These are phyloP conservation scores for Parastagonospora avenae DNA, from an alignment of 2,329 filamentous ascomycete species.

Conservation along the genomic window DNA sequence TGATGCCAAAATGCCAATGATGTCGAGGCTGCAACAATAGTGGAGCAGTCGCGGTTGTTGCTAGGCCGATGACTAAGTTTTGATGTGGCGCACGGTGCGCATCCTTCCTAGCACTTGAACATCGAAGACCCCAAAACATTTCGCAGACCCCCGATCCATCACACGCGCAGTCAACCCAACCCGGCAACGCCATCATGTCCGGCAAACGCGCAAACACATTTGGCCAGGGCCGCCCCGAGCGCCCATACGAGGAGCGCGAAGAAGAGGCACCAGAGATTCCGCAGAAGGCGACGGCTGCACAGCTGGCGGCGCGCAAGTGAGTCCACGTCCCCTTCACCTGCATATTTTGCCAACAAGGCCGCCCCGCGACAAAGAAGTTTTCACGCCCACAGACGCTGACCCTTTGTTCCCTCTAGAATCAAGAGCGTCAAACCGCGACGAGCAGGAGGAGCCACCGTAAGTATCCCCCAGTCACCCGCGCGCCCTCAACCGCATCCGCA, in stretches of 20 bases:
- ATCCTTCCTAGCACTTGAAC: slow-evolving; percentile 1
- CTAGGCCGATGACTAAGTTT: not conserved
- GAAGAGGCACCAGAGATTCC: slow-evolving; percentile 52
- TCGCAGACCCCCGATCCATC: slow-evolving; percentile 8
- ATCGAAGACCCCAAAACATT: slow-evolving; percentile 8
- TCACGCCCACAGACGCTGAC: slow-evolving; percentile 16
- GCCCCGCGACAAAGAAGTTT: slow-evolving; percentile 5
- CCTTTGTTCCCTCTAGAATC: slow-evolving; percentile 26
- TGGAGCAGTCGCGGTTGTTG: not conserved
- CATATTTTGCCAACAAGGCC: not conserved
- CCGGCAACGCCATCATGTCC: slow-evolving; percentile 32
- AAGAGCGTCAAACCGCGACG: slow-evolving; percentile 33
- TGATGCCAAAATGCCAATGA: too few species aligned
- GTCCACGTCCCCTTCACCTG: slow-evolving; percentile 37
- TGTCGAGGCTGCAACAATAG: not conserved
- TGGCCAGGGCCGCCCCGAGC: slow-evolving; percentile 34
- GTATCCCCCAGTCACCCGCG: slow-evolving; percentile 14
- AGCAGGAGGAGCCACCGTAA: slow-evolving; percentile 31
- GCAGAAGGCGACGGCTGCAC: slow-evolving; percentile 59
- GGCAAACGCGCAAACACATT: slow-evolving; percentile 35
- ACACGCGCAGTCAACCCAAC: slow-evolving; percentile 11
- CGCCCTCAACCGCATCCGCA: slow-evolving; percentile 6
- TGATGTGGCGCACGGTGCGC: not conserved
- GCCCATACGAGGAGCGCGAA: slow-evolving; percentile 33
- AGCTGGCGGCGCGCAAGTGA: slow-evolving; percentile 61